Evolutionary conservation across 306 rosid genomes (phyloP).

Genomic region (Lupinus albus): DNA sequence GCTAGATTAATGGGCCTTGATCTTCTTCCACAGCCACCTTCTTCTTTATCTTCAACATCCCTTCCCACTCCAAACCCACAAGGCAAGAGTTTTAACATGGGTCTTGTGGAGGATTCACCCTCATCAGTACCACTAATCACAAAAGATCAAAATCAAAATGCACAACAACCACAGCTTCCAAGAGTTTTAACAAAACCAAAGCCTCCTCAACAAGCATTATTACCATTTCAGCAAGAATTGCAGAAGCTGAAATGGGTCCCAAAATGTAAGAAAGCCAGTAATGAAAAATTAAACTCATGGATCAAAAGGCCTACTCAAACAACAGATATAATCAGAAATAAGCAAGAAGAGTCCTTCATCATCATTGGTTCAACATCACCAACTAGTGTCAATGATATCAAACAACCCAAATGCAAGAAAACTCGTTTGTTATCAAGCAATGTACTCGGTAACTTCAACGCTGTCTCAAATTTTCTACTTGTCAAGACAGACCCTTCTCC

Average conservation of each 20-base stretch:
- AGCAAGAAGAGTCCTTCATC: constrained; percentile 69
- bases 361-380: constrained; percentile 58
- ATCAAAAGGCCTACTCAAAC: constrained; percentile 56
- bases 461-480: constrained; percentile 51
- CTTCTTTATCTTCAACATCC: constrained; percentile 45
- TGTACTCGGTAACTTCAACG: constrained; percentile 50
- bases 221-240: constrained; percentile 34
- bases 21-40: constrained; percentile 72
- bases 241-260: constrained; percentile 30
- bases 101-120: constrained; percentile 37
- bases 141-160: constrained; percentile 44
- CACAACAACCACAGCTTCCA: constrained; percentile 39
- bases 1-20: constrained; percentile 97
- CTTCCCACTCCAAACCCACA: constrained; percentile 44
- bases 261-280: constrained; percentile 33
- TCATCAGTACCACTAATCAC: constrained; percentile 18
- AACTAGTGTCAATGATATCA: constrained; percentile 47
- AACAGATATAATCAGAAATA: constrained; percentile 48
- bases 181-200: constrained; percentile 47
- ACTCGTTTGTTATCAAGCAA: constrained; percentile 56
- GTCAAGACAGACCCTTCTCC: constrained; percentile 43
- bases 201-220: constrained; percentile 18
- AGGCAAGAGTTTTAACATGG: constrained; percentile 41
- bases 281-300: constrained; percentile 57
- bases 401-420: constrained; percentile 53